These are phyloP conservation scores for Aphanomyces cochlioides DNA, from an alignment of 352 stramenopile genomes.

Conservation along the genomic window DNA sequence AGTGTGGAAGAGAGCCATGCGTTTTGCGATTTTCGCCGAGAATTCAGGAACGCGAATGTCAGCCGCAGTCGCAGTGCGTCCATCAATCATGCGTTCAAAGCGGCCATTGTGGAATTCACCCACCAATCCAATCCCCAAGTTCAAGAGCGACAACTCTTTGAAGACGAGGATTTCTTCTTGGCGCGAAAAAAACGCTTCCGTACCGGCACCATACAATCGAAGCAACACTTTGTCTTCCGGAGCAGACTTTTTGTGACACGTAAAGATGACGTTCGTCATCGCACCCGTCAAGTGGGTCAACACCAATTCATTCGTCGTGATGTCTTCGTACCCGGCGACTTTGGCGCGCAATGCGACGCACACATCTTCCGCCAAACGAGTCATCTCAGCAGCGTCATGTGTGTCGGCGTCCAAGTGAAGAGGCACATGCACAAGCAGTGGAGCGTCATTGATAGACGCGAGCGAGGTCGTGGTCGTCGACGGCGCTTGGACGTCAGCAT, in stretches of 20 bases:
- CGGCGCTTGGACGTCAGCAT: background rate
- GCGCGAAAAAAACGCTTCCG: slow-evolving; percentile 76
- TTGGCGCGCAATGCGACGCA: background rate
- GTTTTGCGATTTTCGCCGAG: slow-evolving; percentile 50
- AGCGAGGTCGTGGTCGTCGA: background rate
- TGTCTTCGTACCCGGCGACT: background rate
- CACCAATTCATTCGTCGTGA: background rate
- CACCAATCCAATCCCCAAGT: slow-evolving; percentile 70
- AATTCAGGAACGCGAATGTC: slow-evolving; percentile 61
- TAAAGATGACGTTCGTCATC: slow-evolving; percentile 86
- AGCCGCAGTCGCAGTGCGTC: slow-evolving; percentile 57
- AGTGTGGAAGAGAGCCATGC: slow-evolving; percentile 68
- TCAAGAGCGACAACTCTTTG: slow-evolving; percentile 56
- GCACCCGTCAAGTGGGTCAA: slow-evolving; percentile 38
- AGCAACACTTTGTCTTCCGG: slow-evolving; percentile 67
- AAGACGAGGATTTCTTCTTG: slow-evolving; percentile 75
- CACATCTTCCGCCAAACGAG: background rate
- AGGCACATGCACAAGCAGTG: background rate
- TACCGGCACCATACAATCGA: slow-evolving; percentile 77
- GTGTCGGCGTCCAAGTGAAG: background rate
- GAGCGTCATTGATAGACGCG: background rate
- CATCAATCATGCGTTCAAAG: slow-evolving; percentile 70
- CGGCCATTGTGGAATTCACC: slow-evolving; percentile 74
- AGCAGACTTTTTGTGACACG: slow-evolving; percentile 60
- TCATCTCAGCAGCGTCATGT: background rate